phyloP scores from a whole-genome alignment of 2,329 filamentous ascomycete species.

The Ploettnerulaceae sp. region DNA sequence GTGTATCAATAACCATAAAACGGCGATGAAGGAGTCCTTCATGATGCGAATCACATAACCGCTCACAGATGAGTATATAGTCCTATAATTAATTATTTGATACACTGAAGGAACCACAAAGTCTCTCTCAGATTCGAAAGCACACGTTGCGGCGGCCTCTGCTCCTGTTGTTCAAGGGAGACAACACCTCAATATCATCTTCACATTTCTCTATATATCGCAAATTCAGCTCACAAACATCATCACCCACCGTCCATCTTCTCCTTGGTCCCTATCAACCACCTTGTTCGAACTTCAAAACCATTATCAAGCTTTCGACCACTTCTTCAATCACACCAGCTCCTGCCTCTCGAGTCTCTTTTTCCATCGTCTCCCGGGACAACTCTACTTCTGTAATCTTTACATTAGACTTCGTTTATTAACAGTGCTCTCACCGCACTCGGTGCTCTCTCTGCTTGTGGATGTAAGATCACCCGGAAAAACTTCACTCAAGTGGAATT shows the following conservation, averaged over 20 bases:
- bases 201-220: not conserved
- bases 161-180: too few species aligned
- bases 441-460: slow-evolving; percentile 10
- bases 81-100: too few species aligned
- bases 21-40: too few species aligned
- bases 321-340: not conserved
- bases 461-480: slow-evolving; percentile 1
- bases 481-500: slow-evolving; percentile 1
- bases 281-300: not conserved
- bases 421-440: slow-evolving; percentile 9
- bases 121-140: too few species aligned
- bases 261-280: not conserved
- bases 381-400: slow-evolving; percentile 9
- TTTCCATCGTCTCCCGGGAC: slow-evolving; percentile 5
- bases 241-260: not conserved
- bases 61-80: too few species aligned
- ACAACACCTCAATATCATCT: too few species aligned
- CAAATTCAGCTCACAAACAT: not conserved
- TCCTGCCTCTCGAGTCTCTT: slow-evolving; percentile 2
- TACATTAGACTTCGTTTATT: slow-evolving; percentile 3
- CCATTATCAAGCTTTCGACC: slow-evolving; percentile 3
- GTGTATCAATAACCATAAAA: too few species aligned
- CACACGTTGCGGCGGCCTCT: too few species aligned
- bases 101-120: too few species aligned
- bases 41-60: too few species aligned